These are phyloP conservation scores for Candida gigantensis DNA, from an alignment of 1,139 yeast species.

Conservation along the genomic window DNA sequence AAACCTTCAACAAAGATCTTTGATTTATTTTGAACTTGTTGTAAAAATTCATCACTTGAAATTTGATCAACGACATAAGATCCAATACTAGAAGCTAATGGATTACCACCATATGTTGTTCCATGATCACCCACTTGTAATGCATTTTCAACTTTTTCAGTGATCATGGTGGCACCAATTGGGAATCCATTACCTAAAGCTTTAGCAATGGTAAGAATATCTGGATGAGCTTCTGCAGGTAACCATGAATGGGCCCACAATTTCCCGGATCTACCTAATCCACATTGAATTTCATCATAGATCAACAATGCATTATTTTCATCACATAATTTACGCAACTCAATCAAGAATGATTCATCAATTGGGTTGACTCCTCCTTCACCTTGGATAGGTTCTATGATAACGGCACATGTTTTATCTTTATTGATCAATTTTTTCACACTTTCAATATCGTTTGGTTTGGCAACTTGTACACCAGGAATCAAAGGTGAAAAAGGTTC, in stretches of 20 bases:
- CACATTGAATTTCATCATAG: conserved; percentile 96
- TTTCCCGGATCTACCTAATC: conserved; percentile 88
- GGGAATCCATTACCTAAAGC: conserved; percentile 99
- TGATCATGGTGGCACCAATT: conserved; percentile 88
- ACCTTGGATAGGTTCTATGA: conserved; percentile 96
- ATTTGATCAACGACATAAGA: conserved; percentile 70
- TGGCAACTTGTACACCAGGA: conserved; percentile 76
- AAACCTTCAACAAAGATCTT: conserved; percentile 54
- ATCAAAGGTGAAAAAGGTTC: conserved; percentile 85
- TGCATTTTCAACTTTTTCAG: conserved; percentile 70
- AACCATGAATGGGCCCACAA: conserved; percentile 88
- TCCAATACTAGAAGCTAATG: conserved; percentile 84
- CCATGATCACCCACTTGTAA: conserved; percentile 95
- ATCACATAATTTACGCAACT: conserved; percentile 66
- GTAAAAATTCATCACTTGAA: conserved; percentile 59
- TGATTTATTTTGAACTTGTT: conserved; percentile 59
- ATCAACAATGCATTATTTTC: conserved; percentile 75
- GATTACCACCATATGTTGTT: conserved; percentile 97
- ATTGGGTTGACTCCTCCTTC: conserved; percentile 91
- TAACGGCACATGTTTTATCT: conserved; percentile 85
- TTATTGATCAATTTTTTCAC: conserved; percentile 57
- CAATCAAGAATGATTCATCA: conserved; percentile 60
- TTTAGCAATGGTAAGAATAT: conserved; percentile 89
- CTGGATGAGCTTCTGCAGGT: conserved; percentile 85
- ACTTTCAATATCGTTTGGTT: conserved; percentile 57